Percentiles rank a stretch among this genome's conserved stretches.
phyloP scores from a whole-genome alignment of 305 asterid genomes.

The Fraxinus platypoda region DNA sequence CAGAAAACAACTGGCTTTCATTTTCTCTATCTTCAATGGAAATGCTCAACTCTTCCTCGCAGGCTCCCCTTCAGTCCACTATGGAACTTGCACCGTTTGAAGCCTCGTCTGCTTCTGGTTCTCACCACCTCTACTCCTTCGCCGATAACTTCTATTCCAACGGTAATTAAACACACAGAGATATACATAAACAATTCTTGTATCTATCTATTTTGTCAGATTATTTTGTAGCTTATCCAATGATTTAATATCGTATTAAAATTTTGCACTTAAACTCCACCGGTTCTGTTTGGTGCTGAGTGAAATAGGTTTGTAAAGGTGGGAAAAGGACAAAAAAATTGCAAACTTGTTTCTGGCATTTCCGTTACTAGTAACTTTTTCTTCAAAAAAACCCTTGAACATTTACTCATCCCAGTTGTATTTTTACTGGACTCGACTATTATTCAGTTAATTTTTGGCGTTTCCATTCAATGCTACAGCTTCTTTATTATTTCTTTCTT shows the following conservation, averaged over 20 bases:
- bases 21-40: slow-evolving; percentile 80
- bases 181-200: neutral
- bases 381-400: neutral
- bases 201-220: neutral
- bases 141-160: slow-evolving; percentile 75
- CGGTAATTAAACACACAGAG: slow-evolving; percentile 32
- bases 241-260: neutral
- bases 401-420: slow-evolving; percentile 2
- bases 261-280: slow-evolving; percentile 31
- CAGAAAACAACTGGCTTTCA: slow-evolving; percentile 83
- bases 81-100: slow-evolving; percentile 29
- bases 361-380: slow-evolving; percentile 27
- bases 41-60: slow-evolving; percentile 56
- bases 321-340: slow-evolving; percentile 37
- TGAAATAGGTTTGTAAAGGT: slow-evolving; percentile 37
- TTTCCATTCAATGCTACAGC: slow-evolving; percentile 18
- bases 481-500: neutral
- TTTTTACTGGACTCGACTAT: slow-evolving; percentile 4
- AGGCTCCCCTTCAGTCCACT: slow-evolving; percentile 30
- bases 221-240: neutral
- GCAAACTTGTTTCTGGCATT: slow-evolving; percentile 35
- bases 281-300: slow-evolving; percentile 43
- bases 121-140: slow-evolving; percentile 59
- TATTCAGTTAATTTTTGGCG: slow-evolving; percentile 30
- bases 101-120: slow-evolving; percentile 38